A percentile compares a stretch with the other conserved stretches of the same genome.
Evolutionary conservation across 1,139 yeast species (phyloP).

Genomic region (Blastobotrys elegans): DNA sequence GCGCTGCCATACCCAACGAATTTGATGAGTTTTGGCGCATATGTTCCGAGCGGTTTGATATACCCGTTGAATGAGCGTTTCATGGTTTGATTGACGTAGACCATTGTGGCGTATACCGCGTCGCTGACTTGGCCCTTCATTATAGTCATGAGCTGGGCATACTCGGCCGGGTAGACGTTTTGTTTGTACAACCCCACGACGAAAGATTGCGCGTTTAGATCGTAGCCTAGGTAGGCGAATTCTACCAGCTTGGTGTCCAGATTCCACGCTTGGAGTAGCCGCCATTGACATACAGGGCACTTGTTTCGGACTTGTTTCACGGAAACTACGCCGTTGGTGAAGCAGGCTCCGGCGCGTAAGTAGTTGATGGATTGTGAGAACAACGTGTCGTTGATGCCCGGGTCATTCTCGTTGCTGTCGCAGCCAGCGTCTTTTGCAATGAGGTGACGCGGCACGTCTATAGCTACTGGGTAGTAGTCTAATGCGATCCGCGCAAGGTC

Average conservation of each 20-base stretch:
- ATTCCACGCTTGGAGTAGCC: conserved; percentile 3
- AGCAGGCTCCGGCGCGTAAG: conserved; percentile 7
- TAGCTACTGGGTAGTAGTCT: no score
- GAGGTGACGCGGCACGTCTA: not conserved
- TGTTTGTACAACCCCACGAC: conserved; percentile 7
- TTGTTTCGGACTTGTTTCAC: conserved; percentile 5
- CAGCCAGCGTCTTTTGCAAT: conserved; percentile 9
- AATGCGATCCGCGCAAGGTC: no score
- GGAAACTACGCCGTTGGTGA: conserved; percentile 4
- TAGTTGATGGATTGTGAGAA: not conserved
- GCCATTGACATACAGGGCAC: conserved; percentile 8
- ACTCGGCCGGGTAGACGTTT: conserved; percentile 5
- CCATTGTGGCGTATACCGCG: not conserved
- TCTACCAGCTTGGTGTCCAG: conserved; percentile 2
- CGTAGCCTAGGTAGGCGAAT: conserved; percentile 7
- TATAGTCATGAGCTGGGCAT: not conserved
- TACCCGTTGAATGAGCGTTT: not conserved
- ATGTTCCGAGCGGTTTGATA: not conserved
- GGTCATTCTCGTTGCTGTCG: no score
- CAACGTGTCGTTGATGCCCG: no score
- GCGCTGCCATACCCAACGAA: conserved; percentile 9
- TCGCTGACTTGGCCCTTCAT: not conserved
- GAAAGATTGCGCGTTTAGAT: not conserved
- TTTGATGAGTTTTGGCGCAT: not conserved
- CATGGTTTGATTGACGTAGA: not conserved